These are phyloP conservation scores for Candida dubliniensis DNA, from an alignment of 1,139 yeast species.

Conservation along the genomic window DNA sequence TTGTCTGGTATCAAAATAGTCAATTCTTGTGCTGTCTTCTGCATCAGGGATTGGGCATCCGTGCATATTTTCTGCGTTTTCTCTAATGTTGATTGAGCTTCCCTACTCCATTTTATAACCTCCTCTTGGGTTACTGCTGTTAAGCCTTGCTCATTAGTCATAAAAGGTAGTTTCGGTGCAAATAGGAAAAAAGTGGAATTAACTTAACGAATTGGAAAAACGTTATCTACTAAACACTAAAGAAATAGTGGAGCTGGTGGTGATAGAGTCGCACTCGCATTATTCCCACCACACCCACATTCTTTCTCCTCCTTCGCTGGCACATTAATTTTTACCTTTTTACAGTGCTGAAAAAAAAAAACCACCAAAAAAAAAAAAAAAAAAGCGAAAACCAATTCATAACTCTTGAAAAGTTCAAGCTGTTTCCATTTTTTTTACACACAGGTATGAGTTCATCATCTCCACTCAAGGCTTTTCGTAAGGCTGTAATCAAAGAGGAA, in stretches of 20 bases:
- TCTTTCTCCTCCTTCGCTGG: not conserved
- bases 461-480: conserved; percentile 22
- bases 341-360: not conserved
- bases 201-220: not conserved
- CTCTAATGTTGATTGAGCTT: conserved; percentile 31
- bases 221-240: not conserved
- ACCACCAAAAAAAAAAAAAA: conserved; percentile 1
- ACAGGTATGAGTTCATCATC: conserved; percentile 8
- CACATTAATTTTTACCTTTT: too few relatives aligned
- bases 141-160: conserved; percentile 5
- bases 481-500: conserved; percentile 24
- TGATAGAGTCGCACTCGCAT: not conserved
- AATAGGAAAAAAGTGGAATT: not conserved
- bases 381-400: conserved; percentile 1
- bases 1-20: conserved; percentile 24
- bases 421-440: too few relatives aligned
- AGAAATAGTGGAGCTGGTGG: not conserved
- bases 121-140: conserved; percentile 6
- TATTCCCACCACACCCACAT: conserved; percentile 2
- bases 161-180: conserved; percentile 1
- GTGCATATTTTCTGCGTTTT: conserved; percentile 34
- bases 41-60: conserved; percentile 34
- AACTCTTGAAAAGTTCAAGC: too few relatives aligned
- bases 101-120: conserved; percentile 26
- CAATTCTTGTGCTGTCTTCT: conserved; percentile 23